These are phyloP conservation scores for Nicotiana tabacum DNA, from an alignment of 257 asterid genomes.

Conservation along the genomic window DNA sequence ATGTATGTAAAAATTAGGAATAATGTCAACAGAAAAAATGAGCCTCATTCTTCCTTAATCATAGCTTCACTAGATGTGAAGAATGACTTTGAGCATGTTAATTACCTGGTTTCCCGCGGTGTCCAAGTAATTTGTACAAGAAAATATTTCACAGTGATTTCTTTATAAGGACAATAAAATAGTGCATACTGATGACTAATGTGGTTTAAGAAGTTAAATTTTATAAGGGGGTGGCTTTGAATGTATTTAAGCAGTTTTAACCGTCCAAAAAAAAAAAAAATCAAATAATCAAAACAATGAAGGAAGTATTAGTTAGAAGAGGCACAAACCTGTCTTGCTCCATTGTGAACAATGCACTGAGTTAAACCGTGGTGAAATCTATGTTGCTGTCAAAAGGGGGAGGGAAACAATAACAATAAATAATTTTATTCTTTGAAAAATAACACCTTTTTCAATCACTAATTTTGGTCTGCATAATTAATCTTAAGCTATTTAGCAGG, in stretches of 20 bases:
- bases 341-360: conserved; percentile 1
- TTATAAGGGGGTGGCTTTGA: neutral
- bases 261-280: neutral
- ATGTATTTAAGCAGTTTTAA: neutral
- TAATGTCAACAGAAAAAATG: neutral
- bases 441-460: neutral
- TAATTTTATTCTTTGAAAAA: too few species aligned
- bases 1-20: neutral
- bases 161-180: too few species aligned
- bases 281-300: neutral
- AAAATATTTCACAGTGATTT: too few species aligned
- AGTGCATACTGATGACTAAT: too few species aligned
- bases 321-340: conserved; percentile 18
- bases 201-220: too few species aligned
- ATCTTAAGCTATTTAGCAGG: neutral
- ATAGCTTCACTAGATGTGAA: too few species aligned
- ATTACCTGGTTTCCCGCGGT: too few species aligned
- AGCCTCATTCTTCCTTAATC: too few species aligned
- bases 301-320: neutral
- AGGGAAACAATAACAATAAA: neutral
- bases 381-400: neutral
- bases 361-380: neutral
- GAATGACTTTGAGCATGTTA: too few species aligned
- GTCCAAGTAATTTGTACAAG: too few species aligned
- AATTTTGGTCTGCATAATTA: too few species aligned